A percentile compares a stretch with the other conserved stretches of the same genome.
Conservation (phyloP, 768 basidiomycete genomes). For the Agrocybe praecox region DNA sequence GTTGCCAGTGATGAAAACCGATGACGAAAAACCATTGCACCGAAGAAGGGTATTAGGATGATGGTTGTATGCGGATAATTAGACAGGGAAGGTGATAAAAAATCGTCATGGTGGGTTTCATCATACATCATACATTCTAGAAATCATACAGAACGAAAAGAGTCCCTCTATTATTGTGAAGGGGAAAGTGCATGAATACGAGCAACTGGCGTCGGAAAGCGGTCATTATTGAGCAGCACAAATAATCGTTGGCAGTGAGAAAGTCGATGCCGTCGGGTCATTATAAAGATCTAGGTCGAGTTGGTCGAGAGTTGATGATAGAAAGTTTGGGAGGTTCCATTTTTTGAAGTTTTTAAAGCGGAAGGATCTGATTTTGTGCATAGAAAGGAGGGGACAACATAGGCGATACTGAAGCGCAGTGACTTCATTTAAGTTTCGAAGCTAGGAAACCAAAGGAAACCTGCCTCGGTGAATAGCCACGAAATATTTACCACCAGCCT, state of each 20-base stretch:
- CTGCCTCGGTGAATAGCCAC: constrained; percentile 6
- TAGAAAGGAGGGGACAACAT: constrained; percentile 8
- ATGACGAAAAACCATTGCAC: constrained; percentile 17
- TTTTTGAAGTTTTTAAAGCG: constrained; percentile 30
- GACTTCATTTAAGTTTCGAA: constrained; percentile 9
- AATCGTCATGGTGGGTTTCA: constrained; percentile 16
- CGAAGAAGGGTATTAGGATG: constrained; percentile 16
- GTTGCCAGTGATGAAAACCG: constrained; percentile 7
- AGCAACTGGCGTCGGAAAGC: constrained; percentile 10
- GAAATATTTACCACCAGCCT: constrained; percentile 46
- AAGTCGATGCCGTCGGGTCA: constrained; percentile 13
- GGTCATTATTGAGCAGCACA: constrained; percentile 23
- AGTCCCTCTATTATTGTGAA: constrained; percentile 18
- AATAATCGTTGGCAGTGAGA: constrained; percentile 15
- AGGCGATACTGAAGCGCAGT: constrained; percentile 8
- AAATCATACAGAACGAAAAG: constrained; percentile 19
- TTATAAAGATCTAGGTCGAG: constrained; percentile 20
- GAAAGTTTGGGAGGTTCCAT: constrained; percentile 10
- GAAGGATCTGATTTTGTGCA: constrained; percentile 32
- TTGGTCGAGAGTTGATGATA: constrained; percentile 20
- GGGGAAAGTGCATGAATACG: constrained; percentile 12
- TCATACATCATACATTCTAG: constrained; percentile 28
- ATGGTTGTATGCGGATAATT: constrained; percentile 5
- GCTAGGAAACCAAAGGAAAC: constrained; percentile 13
- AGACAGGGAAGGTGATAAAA: constrained; percentile 14